Evolutionary conservation across 2,329 filamentous ascomycete genomes (phyloP).

Genomic region (Fusarium setosum): DNA sequence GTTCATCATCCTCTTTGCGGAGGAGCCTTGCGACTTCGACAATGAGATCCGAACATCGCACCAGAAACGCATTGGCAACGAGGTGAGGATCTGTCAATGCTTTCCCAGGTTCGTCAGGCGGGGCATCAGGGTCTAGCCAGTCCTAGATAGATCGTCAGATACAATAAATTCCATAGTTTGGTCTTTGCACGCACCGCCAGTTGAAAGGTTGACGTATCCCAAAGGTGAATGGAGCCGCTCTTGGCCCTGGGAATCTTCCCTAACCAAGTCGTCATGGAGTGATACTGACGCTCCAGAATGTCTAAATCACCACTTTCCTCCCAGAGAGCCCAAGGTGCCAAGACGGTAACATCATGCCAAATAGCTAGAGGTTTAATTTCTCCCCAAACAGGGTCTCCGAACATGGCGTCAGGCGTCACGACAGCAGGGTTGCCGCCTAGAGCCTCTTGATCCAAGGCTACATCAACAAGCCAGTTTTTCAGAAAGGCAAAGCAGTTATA

Average conservation of each 20-base stretch:
- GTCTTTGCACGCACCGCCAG: constrained; percentile 34
- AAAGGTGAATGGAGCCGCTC: constrained; percentile 51
- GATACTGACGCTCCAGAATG: constrained; percentile 52
- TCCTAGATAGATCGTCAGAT: constrained; percentile 43
- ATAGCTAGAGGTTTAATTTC: constrained; percentile 45
- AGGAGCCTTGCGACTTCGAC: constrained; percentile 49
- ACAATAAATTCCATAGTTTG: too few relatives aligned
- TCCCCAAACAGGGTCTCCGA: constrained; percentile 24
- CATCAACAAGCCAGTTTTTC: constrained; percentile 45
- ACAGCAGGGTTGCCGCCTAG: constrained; percentile 33
- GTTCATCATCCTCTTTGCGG: constrained; percentile 37
- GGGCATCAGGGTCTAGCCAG: constrained; percentile 61
- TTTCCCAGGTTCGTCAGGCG: constrained; percentile 51
- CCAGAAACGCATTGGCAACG: constrained; percentile 60
- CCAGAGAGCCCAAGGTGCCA: constrained; percentile 55
- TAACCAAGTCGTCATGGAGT: constrained; percentile 54
- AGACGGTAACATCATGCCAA: constrained; percentile 58
- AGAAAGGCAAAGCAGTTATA: constrained; percentile 63
- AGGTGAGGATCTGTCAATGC: constrained; percentile 54
- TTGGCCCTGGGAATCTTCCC: constrained; percentile 47
- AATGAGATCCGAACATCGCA: constrained; percentile 54
- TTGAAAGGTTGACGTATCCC: constrained; percentile 45
- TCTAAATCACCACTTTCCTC: constrained; percentile 50
- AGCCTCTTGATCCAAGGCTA: constrained; percentile 32
- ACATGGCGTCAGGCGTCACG: constrained; percentile 31